These are phyloP conservation scores for Capsicum baccatum DNA, from an alignment of 257 asterid species.

Conservation along the genomic window DNA sequence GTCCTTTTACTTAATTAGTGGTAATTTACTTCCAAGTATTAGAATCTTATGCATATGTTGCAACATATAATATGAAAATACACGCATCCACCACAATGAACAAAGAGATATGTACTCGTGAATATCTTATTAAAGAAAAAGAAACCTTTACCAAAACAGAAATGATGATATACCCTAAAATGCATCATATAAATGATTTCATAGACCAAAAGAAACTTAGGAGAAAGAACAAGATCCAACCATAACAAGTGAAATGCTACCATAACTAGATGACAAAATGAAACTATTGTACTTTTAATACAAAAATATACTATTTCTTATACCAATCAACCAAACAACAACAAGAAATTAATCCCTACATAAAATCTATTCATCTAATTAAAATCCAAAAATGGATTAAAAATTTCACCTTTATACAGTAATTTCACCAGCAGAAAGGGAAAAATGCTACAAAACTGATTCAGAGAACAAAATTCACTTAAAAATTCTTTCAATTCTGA, in stretches of 20 bases:
- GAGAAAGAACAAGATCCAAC: background rate
- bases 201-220: background rate
- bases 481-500: too few species aligned
- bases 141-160: background rate
- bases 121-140: background rate
- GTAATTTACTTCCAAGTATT: background rate
- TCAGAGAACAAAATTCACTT: too few species aligned
- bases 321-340: too few species aligned
- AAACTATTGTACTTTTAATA: background rate
- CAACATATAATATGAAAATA: background rate
- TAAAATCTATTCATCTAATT: too few species aligned
- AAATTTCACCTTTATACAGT: too few species aligned
- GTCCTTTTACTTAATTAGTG: background rate
- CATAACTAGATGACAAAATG: background rate
- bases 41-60: background rate
- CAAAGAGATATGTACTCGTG: background rate
- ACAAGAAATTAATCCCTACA: too few species aligned
- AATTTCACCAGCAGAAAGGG: too few species aligned
- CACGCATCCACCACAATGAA: background rate
- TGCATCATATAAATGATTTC: background rate
- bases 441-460: too few species aligned
- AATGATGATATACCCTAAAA: background rate
- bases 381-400: too few species aligned
- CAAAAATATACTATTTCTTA: too few species aligned
- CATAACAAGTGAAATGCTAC: conserved; percentile 19